Evolutionary conservation across 1,284 basidiomycete genomes (phyloP).

Genomic region (Puccinia polysora): DNA sequence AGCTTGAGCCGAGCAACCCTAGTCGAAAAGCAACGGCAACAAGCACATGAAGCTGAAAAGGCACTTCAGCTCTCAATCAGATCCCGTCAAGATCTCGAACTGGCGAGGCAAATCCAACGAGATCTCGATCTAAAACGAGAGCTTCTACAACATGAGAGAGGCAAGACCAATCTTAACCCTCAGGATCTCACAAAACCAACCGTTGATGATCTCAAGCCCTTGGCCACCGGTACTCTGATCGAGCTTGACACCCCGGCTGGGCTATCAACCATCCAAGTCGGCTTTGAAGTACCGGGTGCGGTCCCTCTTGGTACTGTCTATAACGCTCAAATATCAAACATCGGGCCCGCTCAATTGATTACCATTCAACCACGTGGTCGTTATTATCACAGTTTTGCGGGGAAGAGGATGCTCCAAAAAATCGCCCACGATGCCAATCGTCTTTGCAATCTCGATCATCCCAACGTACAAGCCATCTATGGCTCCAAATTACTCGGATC

Average conservation of each 20-base stretch:
- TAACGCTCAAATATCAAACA: slow-evolving; percentile 14
- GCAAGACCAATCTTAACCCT: slow-evolving; percentile 21
- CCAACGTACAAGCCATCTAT: slow-evolving; percentile 29
- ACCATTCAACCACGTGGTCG: slow-evolving; percentile 30
- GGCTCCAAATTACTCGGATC: slow-evolving; percentile 24
- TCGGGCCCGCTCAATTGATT: slow-evolving; percentile 4
- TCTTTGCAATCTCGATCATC: slow-evolving; percentile 4
- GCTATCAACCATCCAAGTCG: slow-evolving; percentile 22
- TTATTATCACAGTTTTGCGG: slow-evolving; percentile 18
- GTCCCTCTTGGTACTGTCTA: slow-evolving; percentile 11
- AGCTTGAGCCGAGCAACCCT: slow-evolving; percentile 16
- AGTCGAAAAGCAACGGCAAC: slow-evolving; percentile 32
- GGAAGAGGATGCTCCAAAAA: slow-evolving; percentile 26
- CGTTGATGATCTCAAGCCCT: background rate
- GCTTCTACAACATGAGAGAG: slow-evolving; percentile 26
- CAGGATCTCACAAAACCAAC: background rate
- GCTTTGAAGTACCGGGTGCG: slow-evolving; percentile 24
- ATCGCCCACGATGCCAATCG: slow-evolving; percentile 19
- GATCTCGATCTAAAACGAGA: slow-evolving; percentile 19
- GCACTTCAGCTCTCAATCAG: slow-evolving; percentile 18
- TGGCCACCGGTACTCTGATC: slow-evolving; percentile 11
- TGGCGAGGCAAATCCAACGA: slow-evolving; percentile 36
- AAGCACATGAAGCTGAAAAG: slow-evolving; percentile 31
- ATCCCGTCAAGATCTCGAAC: slow-evolving; percentile 34
- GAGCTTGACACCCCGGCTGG: slow-evolving; percentile 2